Conservation (phyloP, 192 early-diverging fungal species). For the Allomyces javanicus region DNA sequence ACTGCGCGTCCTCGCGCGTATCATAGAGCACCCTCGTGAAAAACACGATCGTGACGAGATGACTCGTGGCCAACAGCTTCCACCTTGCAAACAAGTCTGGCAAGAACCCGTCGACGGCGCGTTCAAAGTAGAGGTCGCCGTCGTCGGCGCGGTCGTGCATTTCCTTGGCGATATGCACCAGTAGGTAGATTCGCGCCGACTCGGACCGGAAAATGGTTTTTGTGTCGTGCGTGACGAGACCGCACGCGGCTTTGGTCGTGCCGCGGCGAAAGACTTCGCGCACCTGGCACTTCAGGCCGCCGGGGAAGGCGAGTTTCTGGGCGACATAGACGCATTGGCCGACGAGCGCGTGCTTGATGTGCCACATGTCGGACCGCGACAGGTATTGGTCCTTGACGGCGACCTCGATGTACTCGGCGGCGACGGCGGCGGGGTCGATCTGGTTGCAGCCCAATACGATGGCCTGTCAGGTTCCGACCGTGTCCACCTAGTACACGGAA, state of each 20-base stretch:
- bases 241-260: conserved; percentile 36
- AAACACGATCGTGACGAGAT: conserved; percentile 86
- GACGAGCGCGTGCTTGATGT: conserved; percentile 46
- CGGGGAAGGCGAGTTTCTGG: conserved; percentile 49
- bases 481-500: background rate
- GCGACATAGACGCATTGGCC: conserved; percentile 52
- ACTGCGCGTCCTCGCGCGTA: conserved; percentile 18
- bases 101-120: conserved; percentile 71
- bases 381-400: conserved; percentile 79
- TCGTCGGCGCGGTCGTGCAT: conserved; percentile 99
- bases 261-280: conserved; percentile 57
- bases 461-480: background rate
- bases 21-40: conserved; percentile 76
- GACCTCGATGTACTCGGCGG: conserved; percentile 67
- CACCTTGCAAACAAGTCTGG: conserved; percentile 73
- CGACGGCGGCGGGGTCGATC: conserved; percentile 42
- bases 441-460: conserved; percentile 5
- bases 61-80: conserved; percentile 63
- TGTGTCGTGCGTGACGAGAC: conserved; percentile 58
- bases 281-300: conserved; percentile 53
- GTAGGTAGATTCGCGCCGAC: conserved; percentile 82
- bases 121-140: conserved; percentile 86
- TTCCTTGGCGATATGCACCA: conserved; percentile 89
- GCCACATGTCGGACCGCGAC: conserved; percentile 85
- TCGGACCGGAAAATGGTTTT: conserved; percentile 79